A percentile compares a stretch with the other conserved stretches of the same genome.
Conservation (phyloP, 2,329 filamentous ascomycete genomes). For the Teratosphaeria viscida region DNA sequence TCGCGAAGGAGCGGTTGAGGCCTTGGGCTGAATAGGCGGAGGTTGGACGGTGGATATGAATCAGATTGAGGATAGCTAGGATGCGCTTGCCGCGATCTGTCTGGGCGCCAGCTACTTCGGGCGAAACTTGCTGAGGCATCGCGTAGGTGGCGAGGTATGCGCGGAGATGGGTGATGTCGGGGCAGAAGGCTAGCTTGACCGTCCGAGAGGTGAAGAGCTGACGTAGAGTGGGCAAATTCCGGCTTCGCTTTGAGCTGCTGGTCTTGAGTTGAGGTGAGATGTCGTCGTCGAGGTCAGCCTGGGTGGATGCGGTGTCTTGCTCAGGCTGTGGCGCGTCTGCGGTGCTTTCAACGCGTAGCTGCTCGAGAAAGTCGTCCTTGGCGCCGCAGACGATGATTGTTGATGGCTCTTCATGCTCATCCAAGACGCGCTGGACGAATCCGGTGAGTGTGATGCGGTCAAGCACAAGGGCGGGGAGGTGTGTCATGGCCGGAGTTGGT, state of each 20-base stretch:
- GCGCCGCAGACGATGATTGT: constrained; percentile 63
- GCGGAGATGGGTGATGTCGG: constrained; percentile 66
- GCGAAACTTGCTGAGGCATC: neutral
- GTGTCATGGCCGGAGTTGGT: constrained; percentile 1
- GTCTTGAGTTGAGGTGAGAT: neutral
- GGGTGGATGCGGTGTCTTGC: neutral
- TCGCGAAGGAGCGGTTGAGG: constrained; percentile 51
- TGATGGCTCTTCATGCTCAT: constrained; percentile 45
- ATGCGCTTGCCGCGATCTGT: constrained; percentile 12
- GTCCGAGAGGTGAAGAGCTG: constrained; percentile 58
- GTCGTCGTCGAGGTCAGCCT: neutral
- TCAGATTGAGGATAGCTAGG: constrained; percentile 54
- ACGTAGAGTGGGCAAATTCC: constrained; percentile 47
- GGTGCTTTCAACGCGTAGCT: constrained; percentile 32
- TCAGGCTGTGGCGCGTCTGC: constrained; percentile 1
- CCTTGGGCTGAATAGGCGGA: constrained; percentile 70
- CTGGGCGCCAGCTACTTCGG: constrained; percentile 1
- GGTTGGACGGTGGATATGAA: constrained; percentile 55
- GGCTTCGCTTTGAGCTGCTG: neutral
- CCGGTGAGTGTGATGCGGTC: constrained; percentile 30
- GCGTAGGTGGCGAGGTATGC: constrained; percentile 48
- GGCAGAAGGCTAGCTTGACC: constrained; percentile 60
- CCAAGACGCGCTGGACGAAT: constrained; percentile 55
- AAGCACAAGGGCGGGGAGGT: constrained; percentile 26
- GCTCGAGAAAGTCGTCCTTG: constrained; percentile 52